phyloP scores from a whole-genome alignment of 768 basidiomycete species.

The Rossbeevera mucosa region DNA sequence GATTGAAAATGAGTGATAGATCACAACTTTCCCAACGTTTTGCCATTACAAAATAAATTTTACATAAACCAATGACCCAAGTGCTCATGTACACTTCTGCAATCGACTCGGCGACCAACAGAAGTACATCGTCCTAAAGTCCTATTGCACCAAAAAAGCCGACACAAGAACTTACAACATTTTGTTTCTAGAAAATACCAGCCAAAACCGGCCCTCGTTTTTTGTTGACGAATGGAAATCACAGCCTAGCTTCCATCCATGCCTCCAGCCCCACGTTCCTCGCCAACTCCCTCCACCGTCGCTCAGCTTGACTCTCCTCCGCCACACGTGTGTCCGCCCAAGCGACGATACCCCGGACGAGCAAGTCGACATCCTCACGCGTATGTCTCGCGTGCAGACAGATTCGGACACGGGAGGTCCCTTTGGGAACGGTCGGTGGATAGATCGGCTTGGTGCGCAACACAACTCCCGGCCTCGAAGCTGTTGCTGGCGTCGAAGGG shows the following conservation, averaged over 20 bases:
- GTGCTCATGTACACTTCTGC: background rate
- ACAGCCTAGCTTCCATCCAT: slow-evolving; percentile 32
- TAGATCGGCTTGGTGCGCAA: slow-evolving; percentile 74
- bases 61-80: no score
- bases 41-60: no score
- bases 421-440: slow-evolving; percentile 88
- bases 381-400: slow-evolving; percentile 83
- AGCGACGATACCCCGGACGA: slow-evolving; percentile 48
- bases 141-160: background rate
- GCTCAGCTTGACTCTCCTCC: slow-evolving; percentile 3
- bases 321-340: slow-evolving; percentile 23
- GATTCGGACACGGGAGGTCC: slow-evolving; percentile 79
- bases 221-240: background rate
- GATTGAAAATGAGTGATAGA: no score
- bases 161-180: background rate
- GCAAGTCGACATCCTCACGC: slow-evolving; percentile 50
- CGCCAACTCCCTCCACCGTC: slow-evolving; percentile 13
- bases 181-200: background rate
- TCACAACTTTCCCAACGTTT: no score
- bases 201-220: background rate
- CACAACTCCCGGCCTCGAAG: slow-evolving; percentile 25
- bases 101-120: background rate
- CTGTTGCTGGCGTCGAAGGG: background rate
- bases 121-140: background rate
- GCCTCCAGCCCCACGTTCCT: slow-evolving; percentile 12